Conservation (phyloP, 768 basidiomycete genomes). For the Mycena latifolia region DNA sequence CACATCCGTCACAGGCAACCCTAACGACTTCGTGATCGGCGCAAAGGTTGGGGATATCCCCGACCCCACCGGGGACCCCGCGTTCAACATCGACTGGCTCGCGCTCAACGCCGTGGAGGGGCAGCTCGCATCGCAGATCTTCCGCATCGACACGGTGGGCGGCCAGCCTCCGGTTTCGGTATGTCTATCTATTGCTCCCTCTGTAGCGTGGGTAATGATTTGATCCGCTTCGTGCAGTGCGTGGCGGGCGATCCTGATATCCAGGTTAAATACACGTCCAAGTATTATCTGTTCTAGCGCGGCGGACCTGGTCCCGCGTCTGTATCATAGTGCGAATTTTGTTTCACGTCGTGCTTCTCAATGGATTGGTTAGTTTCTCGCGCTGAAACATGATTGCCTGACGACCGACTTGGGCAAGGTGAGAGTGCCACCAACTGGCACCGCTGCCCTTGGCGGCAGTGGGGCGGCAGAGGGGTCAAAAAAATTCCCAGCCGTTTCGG, state of each 20-base stretch:
- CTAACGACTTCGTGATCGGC: constrained; percentile 14
- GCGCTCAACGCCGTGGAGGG: constrained; percentile 2
- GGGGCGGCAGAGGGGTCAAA: constrained; percentile 13
- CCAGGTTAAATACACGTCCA: constrained; percentile 17
- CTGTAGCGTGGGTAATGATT: constrained; percentile 7
- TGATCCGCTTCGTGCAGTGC: constrained; percentile 7
- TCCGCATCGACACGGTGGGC: constrained; percentile 13
- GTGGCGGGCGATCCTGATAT: constrained; percentile 15
- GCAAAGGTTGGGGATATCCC: constrained; percentile 13
- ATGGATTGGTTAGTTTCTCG: constrained; percentile 8
- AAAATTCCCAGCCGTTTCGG: too few species aligned
- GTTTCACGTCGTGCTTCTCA: constrained; percentile 12
- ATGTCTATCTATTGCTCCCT: constrained; percentile 1
- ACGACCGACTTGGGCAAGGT: constrained; percentile 13
- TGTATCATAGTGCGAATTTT: constrained; percentile 8
- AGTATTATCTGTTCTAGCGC: constrained; percentile 21
- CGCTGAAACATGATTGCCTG: constrained; percentile 13
- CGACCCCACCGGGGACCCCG: constrained; percentile 14
- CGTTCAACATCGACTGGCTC: constrained; percentile 16
- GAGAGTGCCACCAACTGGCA: constrained; percentile 11
- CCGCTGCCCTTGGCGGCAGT: constrained; percentile 11
- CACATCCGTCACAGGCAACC: constrained; percentile 13
- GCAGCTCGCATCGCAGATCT: constrained; percentile 13
- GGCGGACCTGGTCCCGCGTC: constrained; percentile 11
- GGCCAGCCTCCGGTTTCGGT: constrained; percentile 23